Conservation (phyloP, 495 filamentous ascomycete genomes). For the Poronia punctata region DNA sequence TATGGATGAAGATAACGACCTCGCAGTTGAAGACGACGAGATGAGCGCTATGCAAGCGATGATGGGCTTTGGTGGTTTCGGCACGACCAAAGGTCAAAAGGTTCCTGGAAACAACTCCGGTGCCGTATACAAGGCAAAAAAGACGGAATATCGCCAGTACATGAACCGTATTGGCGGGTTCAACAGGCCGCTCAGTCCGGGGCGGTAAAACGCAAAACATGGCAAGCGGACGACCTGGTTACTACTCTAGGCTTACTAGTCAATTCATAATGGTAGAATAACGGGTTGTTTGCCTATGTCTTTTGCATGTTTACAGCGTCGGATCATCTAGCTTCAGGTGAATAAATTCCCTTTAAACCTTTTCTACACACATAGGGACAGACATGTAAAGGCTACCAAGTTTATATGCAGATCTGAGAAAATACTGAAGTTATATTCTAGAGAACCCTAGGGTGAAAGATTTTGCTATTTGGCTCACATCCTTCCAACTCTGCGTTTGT, state of each 20-base stretch:
- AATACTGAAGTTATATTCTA: too few relatives aligned
- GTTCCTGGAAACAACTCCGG: constrained; percentile 84
- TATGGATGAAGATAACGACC: constrained; percentile 45
- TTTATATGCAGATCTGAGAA: too few relatives aligned
- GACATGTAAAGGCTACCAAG: too few relatives aligned
- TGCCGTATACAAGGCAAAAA: constrained; percentile 86
- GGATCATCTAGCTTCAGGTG: background rate
- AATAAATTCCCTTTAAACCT: constrained; percentile 2
- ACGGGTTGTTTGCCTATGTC: too few relatives aligned
- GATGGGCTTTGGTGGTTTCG: constrained; percentile 86
- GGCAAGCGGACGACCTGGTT: background rate
- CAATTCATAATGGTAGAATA: background rate
- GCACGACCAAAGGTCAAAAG: constrained; percentile 84
- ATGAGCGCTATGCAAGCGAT: constrained; percentile 68
- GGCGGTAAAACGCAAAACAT: constrained; percentile 19
- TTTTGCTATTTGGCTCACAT: too few relatives aligned
- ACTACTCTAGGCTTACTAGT: too few relatives aligned
- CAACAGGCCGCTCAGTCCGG: constrained; percentile 73
- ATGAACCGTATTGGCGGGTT: constrained; percentile 98
- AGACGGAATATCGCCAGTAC: constrained; percentile 93
- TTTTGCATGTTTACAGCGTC: too few relatives aligned
- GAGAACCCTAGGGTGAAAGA: too few relatives aligned
- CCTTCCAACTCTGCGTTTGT: too few relatives aligned
- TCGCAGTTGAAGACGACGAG: constrained; percentile 54
- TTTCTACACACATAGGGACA: too few relatives aligned